Conservation (phyloP, 805 yeast genomes). For the Kodamaea laetipori region DNA sequence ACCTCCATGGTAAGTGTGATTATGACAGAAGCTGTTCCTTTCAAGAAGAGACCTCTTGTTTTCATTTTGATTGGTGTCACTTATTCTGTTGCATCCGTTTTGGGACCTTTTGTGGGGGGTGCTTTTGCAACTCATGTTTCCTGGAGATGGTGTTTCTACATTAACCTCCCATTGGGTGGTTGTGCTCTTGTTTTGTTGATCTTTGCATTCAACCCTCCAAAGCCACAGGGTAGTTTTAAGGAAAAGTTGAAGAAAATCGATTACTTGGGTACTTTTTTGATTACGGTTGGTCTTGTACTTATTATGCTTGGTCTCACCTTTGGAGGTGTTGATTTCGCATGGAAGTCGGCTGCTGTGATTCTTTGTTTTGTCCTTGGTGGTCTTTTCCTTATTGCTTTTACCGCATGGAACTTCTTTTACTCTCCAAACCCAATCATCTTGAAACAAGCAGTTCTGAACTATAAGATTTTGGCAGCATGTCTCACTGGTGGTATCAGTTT, state of each 20-base stretch:
- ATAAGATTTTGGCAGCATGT: slow-evolving; percentile 19
- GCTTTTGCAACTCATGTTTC: slow-evolving; percentile 27
- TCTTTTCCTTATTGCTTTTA: slow-evolving; percentile 18
- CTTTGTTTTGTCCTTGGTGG: slow-evolving; percentile 26
- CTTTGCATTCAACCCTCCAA: slow-evolving; percentile 25
- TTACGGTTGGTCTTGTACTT: slow-evolving; percentile 24
- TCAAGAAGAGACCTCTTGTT: slow-evolving; percentile 27
- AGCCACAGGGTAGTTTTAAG: slow-evolving; percentile 13
- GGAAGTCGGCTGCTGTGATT: slow-evolving; percentile 28
- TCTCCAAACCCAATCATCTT: slow-evolving; percentile 23
- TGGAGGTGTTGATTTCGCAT: slow-evolving; percentile 22
- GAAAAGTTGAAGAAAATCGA: slow-evolving; percentile 22
- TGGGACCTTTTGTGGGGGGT: slow-evolving; percentile 31
- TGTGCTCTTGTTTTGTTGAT: slow-evolving; percentile 21
- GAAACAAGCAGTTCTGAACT: slow-evolving; percentile 17
- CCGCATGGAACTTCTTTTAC: slow-evolving; percentile 22
- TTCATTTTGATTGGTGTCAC: slow-evolving; percentile 23
- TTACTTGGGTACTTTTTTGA: slow-evolving; percentile 23
- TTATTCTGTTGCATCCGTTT: slow-evolving; percentile 26
- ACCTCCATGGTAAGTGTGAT: slow-evolving; percentile 32
- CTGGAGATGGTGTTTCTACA: slow-evolving; percentile 33
- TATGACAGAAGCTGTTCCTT: slow-evolving; percentile 34
- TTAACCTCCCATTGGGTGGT: slow-evolving; percentile 29
- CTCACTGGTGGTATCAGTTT: slow-evolving; percentile 18
- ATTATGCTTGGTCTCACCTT: slow-evolving; percentile 27